phyloP scores from a whole-genome alignment of 805 yeast species.

The Cyberlindnera xylosilytica region DNA sequence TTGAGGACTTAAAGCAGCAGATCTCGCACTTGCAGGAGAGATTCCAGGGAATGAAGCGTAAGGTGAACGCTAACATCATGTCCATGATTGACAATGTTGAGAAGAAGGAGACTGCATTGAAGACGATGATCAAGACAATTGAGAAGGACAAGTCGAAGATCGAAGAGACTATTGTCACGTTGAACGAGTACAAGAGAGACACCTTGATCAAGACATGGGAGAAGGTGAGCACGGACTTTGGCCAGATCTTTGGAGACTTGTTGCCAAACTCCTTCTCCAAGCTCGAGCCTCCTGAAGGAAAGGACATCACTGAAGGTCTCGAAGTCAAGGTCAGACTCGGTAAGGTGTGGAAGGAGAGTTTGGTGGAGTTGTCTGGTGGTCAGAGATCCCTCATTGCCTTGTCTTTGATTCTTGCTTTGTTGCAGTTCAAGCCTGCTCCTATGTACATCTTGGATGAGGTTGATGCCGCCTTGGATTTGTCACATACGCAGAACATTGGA shows the following conservation, averaged over 20 bases:
- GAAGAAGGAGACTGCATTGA: conserved; percentile 75
- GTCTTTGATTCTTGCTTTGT: conserved; percentile 84
- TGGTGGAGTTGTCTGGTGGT: conserved; percentile 95
- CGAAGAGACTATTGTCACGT: conserved; percentile 77
- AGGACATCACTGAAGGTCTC: conserved; percentile 83
- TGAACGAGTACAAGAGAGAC: conserved; percentile 81
- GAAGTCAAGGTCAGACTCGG: conserved; percentile 91
- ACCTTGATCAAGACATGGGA: conserved; percentile 82
- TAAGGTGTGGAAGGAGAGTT: conserved; percentile 90
- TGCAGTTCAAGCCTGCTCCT: conserved; percentile 97
- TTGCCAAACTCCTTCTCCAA: conserved; percentile 89
- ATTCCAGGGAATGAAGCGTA: conserved; percentile 68
- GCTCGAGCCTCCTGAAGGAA: conserved; percentile 75
- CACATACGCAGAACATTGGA: conserved; percentile 97
- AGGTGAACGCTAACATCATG: conserved; percentile 84
- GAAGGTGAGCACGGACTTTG: conserved; percentile 86
- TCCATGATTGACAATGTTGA: conserved; percentile 89
- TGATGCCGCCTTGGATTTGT: conserved; percentile 95
- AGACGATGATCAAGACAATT: conserved; percentile 78
- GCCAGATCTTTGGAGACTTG: conserved; percentile 81
- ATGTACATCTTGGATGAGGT: conserved; percentile 97
- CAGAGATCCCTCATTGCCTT: conserved; percentile 93
- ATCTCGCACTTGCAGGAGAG: conserved; percentile 54
- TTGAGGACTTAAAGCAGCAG: conserved; percentile 59
- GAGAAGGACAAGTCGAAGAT: conserved; percentile 88